Percentiles rank a stretch among this genome's conserved stretches.
These are phyloP conservation scores for Pleomassaria siparia DNA, from an alignment of 2,329 filamentous ascomycete genomes.

Conservation along the genomic window DNA sequence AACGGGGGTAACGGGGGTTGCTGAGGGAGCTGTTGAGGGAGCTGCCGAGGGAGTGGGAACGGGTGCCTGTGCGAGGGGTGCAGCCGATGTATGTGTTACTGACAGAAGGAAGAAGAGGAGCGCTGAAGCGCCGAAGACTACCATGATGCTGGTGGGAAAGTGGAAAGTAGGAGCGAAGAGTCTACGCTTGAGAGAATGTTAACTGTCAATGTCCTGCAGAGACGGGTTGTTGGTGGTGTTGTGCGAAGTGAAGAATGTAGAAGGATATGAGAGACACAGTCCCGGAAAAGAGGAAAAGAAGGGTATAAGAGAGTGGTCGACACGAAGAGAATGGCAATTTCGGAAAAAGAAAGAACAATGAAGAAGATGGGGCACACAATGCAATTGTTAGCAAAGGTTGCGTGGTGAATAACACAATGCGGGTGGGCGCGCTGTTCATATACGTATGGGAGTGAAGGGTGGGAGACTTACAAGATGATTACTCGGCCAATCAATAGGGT, in stretches of 20 bases:
- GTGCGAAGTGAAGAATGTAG: constrained; percentile 6
- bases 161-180: constrained; percentile 9
- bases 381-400: constrained; percentile 25
- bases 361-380: constrained; percentile 32
- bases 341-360: constrained; percentile 23
- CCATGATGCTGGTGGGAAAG: constrained; percentile 37
- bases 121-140: constrained; percentile 40
- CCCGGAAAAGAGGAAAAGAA: constrained; percentile 4
- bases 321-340: constrained; percentile 35
- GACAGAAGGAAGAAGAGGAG: constrained; percentile 39
- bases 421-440: constrained; percentile 32
- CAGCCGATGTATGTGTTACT: constrained; percentile 29
- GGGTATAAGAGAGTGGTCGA: constrained; percentile 7
- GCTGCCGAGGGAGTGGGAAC: constrained; percentile 11
- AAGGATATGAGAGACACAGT: constrained; percentile 6
- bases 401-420: constrained; percentile 27
- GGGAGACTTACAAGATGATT: constrained; percentile 34
- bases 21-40: too few relatives aligned
- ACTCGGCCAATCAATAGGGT: constrained; percentile 28
- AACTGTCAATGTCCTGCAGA: constrained; percentile 20
- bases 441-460: constrained; percentile 22
- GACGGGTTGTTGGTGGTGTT: constrained; percentile 14
- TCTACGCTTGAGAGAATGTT: constrained; percentile 13
- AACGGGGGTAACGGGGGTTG: constrained; percentile 17
- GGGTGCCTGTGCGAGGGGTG: constrained; percentile 30